A percentile compares a stretch with the other conserved stretches of the same genome.
Conservation (phyloP, 1,284 basidiomycete species). For the Malassezia japonica region DNA sequence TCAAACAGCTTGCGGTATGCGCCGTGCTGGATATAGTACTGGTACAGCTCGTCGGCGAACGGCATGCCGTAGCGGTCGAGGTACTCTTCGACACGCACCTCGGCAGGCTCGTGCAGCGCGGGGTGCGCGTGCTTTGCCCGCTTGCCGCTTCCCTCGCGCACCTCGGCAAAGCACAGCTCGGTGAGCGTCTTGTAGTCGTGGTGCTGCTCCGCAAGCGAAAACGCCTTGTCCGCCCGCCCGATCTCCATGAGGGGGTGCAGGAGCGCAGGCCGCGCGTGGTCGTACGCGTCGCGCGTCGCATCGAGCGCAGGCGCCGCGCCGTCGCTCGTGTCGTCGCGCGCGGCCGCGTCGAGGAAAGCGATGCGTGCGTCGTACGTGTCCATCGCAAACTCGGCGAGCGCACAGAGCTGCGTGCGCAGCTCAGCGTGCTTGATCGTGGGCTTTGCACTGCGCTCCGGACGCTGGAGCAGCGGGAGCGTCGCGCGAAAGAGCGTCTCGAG, state of each 20-base stretch:
- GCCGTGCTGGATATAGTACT: slow-evolving; percentile 57
- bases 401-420: slow-evolving; percentile 60
- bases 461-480: slow-evolving; percentile 54
- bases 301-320: slow-evolving; percentile 52
- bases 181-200: slow-evolving; percentile 72
- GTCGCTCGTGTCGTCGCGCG: slow-evolving; percentile 3
- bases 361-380: slow-evolving; percentile 49
- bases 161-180: slow-evolving; percentile 56
- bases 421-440: slow-evolving; percentile 35
- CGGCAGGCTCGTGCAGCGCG: slow-evolving; percentile 24
- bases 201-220: slow-evolving; percentile 72
- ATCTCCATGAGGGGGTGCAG: slow-evolving; percentile 66
- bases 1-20: slow-evolving; percentile 66
- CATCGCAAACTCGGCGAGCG: slow-evolving; percentile 53
- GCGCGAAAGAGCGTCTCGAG: slow-evolving; percentile 64
- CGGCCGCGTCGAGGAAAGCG: slow-evolving; percentile 37
- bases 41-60: slow-evolving; percentile 78
- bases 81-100: slow-evolving; percentile 55
- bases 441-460: slow-evolving; percentile 50
- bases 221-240: slow-evolving; percentile 62
- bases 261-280: slow-evolving; percentile 61
- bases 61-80: slow-evolving; percentile 69
- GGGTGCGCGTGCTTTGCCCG: slow-evolving; percentile 36
- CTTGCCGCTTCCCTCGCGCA: neutral
- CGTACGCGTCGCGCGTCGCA: slow-evolving; percentile 60